A percentile compares a stretch with the other conserved stretches of the same genome.
These are phyloP conservation scores for Cicer arietinum DNA, from an alignment of 306 rosid species.

Conservation along the genomic window DNA sequence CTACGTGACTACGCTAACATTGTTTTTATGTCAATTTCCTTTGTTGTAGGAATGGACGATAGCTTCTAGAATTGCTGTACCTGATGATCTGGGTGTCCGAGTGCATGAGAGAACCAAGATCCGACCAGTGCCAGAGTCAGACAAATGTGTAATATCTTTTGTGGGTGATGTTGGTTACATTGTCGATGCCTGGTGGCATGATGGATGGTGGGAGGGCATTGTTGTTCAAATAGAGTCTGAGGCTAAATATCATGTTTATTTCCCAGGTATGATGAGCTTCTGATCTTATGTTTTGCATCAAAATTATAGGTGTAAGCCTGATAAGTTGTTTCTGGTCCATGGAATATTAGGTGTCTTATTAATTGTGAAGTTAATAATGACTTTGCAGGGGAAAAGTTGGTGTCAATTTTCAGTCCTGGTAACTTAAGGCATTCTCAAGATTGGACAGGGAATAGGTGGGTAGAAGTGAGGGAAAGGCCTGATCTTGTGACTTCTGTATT, in stretches of 20 bases:
- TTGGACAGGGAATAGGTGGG: conserved; percentile 77
- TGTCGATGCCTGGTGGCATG: conserved; percentile 90
- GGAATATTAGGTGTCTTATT: background rate
- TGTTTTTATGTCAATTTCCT: background rate
- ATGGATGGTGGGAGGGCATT: conserved; percentile 99
- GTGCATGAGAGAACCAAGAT: conserved; percentile 57
- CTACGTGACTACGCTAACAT: background rate
- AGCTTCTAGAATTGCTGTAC: conserved; percentile 65
- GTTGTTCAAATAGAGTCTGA: conserved; percentile 60
- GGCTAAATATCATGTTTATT: conserved; percentile 60
- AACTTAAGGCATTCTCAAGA: conserved; percentile 75
- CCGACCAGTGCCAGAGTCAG: conserved; percentile 57
- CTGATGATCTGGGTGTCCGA: conserved; percentile 64
- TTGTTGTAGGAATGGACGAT: conserved; percentile 76
- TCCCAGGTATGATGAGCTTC: conserved; percentile 63
- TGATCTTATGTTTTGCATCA: background rate
- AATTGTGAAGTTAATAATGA: background rate
- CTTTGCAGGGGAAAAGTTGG: conserved; percentile 69
- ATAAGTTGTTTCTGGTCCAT: background rate
- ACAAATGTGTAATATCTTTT: conserved; percentile 46
- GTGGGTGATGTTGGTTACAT: conserved; percentile 58
- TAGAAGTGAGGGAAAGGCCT: conserved; percentile 56
- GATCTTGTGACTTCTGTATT: conserved; percentile 60
- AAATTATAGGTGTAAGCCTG: background rate
- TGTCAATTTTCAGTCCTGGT: conserved; percentile 46